phyloP scores from a whole-genome alignment of 306 rosid genomes.

The Cyclanthera cordifolia region DNA sequence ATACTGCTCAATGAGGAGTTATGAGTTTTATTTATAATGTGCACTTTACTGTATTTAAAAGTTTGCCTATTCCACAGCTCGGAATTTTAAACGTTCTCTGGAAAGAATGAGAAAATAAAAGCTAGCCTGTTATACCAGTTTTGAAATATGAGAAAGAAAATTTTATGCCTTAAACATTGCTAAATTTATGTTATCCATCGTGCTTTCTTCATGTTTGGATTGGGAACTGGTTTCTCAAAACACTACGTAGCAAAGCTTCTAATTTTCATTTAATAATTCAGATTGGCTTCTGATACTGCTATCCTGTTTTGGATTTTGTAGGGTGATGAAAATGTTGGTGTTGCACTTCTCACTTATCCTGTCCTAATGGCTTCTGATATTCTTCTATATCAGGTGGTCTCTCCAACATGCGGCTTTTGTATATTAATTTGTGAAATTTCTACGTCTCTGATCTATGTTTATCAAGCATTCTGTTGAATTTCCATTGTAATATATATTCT shows the following conservation, averaged over 20 bases:
- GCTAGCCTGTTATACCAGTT: not conserved
- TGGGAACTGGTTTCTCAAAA: not conserved
- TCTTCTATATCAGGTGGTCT: slow-evolving; percentile 81
- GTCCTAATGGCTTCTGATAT: slow-evolving; percentile 98
- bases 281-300: not conserved
- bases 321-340: slow-evolving; percentile 98
- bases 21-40: not conserved
- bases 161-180: not conserved
- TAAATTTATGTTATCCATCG: not conserved
- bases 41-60: not conserved
- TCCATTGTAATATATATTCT: not conserved
- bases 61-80: not conserved
- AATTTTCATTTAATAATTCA: not conserved
- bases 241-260: not conserved
- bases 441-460: not conserved
- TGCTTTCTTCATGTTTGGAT: not conserved
- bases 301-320: slow-evolving; percentile 30
- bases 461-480: not conserved
- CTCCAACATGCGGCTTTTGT: slow-evolving; percentile 13
- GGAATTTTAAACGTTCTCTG: not conserved
- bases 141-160: not conserved
- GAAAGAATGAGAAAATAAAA: not conserved
- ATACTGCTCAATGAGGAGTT: not conserved
- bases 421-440: slow-evolving; percentile 7
- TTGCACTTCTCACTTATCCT: slow-evolving; percentile 92